Percentiles rank a stretch among this genome's conserved stretches.
Conservation (phyloP, 2,329 filamentous ascomycete genomes). For the Fusarium virguliforme region DNA sequence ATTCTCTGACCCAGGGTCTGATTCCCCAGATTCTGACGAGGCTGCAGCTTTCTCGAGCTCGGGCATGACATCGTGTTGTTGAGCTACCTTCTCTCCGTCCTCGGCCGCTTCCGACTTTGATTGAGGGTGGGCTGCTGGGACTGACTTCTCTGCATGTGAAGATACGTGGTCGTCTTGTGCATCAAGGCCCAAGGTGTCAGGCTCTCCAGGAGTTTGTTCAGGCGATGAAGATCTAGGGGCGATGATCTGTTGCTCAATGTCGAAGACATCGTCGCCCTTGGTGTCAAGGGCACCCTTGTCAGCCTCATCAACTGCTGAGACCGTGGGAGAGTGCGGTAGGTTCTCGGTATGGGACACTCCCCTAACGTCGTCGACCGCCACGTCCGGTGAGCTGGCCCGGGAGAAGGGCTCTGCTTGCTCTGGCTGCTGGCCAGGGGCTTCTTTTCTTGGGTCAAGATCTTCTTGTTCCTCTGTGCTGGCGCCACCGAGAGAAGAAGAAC, state of each 20-base stretch:
- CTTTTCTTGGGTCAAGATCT: not conserved
- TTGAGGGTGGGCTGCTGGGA: not conserved
- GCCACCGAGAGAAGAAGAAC: not conserved
- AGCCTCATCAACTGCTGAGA: not conserved
- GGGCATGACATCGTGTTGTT: constrained; percentile 7
- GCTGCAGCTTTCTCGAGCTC: constrained; percentile 2
- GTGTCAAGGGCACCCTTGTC: not conserved
- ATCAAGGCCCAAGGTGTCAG: not conserved
- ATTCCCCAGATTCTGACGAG: not conserved
- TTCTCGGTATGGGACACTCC: not conserved
- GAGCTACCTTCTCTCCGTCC: constrained; percentile 6
- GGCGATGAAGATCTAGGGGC: constrained; percentile 13
- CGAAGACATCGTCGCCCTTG: constrained; percentile 1
- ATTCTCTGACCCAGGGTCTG: not conserved
- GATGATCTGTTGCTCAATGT: constrained; percentile 8
- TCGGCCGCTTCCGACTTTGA: not conserved
- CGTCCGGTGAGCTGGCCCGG: constrained; percentile 21
- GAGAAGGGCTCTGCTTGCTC: not conserved
- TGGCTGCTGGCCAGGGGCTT: not conserved
- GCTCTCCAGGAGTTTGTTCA: constrained; percentile 1
- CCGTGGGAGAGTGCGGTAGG: not conserved
- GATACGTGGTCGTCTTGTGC: constrained; percentile 11
- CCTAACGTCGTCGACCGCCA: not conserved
- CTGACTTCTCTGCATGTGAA: not conserved
- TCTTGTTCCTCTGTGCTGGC: not conserved